Percentiles rank a stretch among this genome's conserved stretches.
Evolutionary conservation across 768 basidiomycete genomes (phyloP).

Genomic region (Leccinum longicurvipes): DNA sequence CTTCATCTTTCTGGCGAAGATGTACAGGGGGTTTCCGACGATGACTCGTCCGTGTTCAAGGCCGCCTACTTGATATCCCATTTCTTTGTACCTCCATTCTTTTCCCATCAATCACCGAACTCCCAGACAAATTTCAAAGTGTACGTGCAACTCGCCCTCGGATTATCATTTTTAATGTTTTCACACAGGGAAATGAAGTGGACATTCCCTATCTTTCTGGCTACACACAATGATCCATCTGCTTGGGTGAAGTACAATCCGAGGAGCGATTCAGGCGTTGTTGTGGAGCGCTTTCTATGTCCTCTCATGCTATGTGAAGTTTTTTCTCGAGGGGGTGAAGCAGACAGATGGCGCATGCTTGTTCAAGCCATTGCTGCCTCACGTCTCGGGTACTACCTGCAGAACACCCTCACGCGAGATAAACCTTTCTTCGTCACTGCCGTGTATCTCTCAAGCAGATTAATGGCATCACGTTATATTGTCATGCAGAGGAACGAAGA

Average conservation of each 20-base stretch:
- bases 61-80: not conserved
- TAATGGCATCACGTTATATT: not conserved
- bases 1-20: not conserved
- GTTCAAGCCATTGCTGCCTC: too few relatives aligned
- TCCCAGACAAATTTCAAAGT: not conserved
- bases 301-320: not conserved
- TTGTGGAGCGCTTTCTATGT: not conserved
- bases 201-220: not conserved
- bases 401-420: not conserved
- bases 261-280: not conserved
- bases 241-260: not conserved
- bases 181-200: not conserved
- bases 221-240: not conserved
- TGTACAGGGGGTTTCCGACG: not conserved
- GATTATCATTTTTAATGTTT: too few relatives aligned
- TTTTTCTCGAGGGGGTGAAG: not conserved
- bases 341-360: not conserved
- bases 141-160: too few relatives aligned
- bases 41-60: not conserved
- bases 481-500: not conserved
- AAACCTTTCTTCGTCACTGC: not conserved
- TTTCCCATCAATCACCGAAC: not conserved
- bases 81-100: not conserved
- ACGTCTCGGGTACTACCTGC: not conserved
- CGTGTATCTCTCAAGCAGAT: not conserved